Conservation (phyloP, 164 flowering plant genomes). For the Liriodendron chinense region DNA sequence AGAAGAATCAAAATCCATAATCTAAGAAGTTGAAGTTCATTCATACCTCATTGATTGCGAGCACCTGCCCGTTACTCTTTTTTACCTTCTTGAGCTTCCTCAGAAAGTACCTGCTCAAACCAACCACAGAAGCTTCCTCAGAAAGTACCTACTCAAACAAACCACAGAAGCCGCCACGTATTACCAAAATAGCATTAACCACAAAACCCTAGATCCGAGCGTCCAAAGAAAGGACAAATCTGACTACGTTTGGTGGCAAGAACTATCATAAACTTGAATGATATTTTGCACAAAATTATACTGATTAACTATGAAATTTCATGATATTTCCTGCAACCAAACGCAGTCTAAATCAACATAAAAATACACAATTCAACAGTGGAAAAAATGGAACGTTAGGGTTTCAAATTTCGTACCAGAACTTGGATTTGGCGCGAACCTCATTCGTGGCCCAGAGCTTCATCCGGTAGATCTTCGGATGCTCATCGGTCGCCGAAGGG, state of each 20-base stretch:
- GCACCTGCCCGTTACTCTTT: conserved; percentile 84
- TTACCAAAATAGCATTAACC: conserved; percentile 1
- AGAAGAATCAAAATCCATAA: neutral
- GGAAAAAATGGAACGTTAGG: neutral
- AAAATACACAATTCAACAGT: neutral
- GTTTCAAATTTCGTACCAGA: conserved; percentile 17
- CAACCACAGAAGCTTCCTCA: conserved; percentile 45
- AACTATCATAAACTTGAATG: too few relatives aligned
- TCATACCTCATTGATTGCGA: conserved; percentile 79
- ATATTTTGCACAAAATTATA: too few relatives aligned
- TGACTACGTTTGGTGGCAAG: too few relatives aligned
- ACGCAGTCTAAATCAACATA: neutral
- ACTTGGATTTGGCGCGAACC: conserved; percentile 34
- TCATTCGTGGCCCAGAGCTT: conserved; percentile 35
- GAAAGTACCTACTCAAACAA: conserved; percentile 53
- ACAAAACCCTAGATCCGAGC: conserved; percentile 1
- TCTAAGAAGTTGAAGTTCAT: neutral
- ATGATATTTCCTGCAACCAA: neutral
- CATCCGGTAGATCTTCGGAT: conserved; percentile 33
- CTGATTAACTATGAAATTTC: too few relatives aligned
- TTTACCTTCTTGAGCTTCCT: conserved; percentile 94
- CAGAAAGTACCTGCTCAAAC: conserved; percentile 62
- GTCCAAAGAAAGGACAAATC: neutral
- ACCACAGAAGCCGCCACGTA: neutral
- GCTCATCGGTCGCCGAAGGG: conserved; percentile 24